Conservation (phyloP, 2,329 filamentous ascomycete genomes). For the Gaeumannomyces sp. region DNA sequence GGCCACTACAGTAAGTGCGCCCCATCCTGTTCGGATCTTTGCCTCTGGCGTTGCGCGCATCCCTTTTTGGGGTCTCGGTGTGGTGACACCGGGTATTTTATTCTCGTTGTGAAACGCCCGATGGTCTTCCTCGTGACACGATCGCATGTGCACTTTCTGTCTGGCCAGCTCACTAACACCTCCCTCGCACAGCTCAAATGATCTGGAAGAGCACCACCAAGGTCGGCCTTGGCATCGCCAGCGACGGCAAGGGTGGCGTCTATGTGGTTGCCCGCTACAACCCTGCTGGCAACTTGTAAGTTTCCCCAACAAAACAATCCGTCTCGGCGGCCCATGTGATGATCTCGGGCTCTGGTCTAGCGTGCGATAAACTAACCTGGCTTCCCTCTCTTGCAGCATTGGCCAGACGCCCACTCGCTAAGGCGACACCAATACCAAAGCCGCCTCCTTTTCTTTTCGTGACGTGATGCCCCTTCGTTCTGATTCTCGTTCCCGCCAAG, state of each 20-base stretch:
- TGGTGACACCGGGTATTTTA: not conserved
- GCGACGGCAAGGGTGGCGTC: slow-evolving; percentile 10
- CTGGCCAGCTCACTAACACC: not conserved
- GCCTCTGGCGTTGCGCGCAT: too few species aligned
- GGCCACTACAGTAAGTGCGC: slow-evolving; percentile 28
- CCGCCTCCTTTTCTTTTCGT: not conserved
- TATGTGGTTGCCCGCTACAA: slow-evolving; percentile 12
- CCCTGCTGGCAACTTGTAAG: slow-evolving; percentile 12
- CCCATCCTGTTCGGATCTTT: too few species aligned
- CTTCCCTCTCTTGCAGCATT: not conserved
- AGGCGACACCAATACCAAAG: not conserved
- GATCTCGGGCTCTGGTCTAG: not conserved
- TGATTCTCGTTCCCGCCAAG: not conserved
- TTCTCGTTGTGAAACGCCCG: not conserved
- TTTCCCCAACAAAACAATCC: not conserved
- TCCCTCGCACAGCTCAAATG: slow-evolving; percentile 19
- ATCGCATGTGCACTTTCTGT: not conserved
- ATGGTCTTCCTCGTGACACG: not conserved
- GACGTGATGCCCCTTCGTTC: not conserved
- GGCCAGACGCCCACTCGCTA: slow-evolving; percentile 5
- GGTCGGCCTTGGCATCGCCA: slow-evolving; percentile 10
- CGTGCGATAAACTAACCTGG: not conserved
- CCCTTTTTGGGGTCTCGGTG: too few species aligned
- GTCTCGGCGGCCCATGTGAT: not conserved
- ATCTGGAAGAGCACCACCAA: slow-evolving; percentile 20